Percentiles rank a stretch among this genome's conserved stretches.
Conservation (phyloP, 768 basidiomycete genomes). For the Trametes sanguinea region DNA sequence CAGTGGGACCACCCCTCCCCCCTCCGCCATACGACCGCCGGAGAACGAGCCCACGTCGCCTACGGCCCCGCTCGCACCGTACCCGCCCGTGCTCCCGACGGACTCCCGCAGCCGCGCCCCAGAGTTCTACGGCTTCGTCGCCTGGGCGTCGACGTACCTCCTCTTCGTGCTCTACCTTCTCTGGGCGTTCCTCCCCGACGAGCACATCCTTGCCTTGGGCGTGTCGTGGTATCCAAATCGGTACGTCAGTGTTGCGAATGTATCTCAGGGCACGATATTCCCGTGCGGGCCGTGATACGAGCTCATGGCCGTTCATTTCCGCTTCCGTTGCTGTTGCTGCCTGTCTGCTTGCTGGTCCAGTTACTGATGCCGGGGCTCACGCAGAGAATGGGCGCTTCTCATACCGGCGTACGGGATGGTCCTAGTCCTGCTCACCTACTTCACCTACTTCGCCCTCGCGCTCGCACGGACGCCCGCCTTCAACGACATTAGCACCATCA, state of each 20-base stretch:
- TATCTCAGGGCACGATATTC: background rate
- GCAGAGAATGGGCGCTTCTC: constrained; percentile 84
- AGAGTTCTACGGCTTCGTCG: constrained; percentile 91
- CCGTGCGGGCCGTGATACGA: background rate
- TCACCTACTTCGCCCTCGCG: constrained; percentile 75
- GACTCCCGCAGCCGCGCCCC: constrained; percentile 67
- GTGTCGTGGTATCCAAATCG: constrained; percentile 88
- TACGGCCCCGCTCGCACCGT: constrained; percentile 45
- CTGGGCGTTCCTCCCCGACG: constrained; percentile 81
- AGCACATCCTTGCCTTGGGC: constrained; percentile 63
- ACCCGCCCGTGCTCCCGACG: constrained; percentile 40
- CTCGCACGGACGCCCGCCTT: constrained; percentile 71
- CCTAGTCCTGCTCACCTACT: constrained; percentile 72
- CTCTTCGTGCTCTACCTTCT: constrained; percentile 70
- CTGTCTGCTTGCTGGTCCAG: background rate
- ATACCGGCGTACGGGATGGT: constrained; percentile 78
- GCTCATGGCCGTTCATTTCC: constrained; percentile 23
- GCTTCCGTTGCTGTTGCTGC: background rate
- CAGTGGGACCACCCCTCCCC: background rate
- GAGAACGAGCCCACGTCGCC: constrained; percentile 44
- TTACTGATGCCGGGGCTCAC: background rate
- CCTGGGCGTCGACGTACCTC: constrained; percentile 76
- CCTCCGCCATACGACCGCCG: constrained; percentile 1
- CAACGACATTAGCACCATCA: constrained; percentile 63
- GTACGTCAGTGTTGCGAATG: constrained; percentile 40